Evolutionary conservation across 2,329 filamentous ascomycete species (phyloP).

Genomic region (Xylaria polymorpha): DNA sequence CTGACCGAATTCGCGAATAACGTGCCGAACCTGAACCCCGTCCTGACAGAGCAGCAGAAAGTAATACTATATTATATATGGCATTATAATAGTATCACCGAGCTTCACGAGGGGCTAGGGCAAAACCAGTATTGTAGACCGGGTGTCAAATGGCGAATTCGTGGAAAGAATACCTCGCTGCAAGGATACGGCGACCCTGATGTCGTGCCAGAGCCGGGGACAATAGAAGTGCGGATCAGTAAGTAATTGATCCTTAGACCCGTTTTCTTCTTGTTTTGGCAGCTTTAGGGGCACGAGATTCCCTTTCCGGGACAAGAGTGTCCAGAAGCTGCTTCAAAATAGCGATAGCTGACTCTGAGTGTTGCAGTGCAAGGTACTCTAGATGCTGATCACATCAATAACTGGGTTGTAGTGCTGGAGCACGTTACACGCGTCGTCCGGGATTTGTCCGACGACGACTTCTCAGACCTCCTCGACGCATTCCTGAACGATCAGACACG

Average conservation of each 20-base stretch:
- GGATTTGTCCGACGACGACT: neutral
- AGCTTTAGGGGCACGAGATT: neutral
- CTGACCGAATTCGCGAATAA: neutral
- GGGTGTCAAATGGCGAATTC: slow-evolving; percentile 32
- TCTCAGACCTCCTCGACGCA: neutral
- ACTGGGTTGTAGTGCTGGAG: slow-evolving; percentile 41
- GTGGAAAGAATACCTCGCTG: slow-evolving; percentile 7
- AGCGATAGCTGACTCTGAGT: neutral
- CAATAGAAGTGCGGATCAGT: slow-evolving; percentile 32
- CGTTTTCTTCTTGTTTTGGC: too few relatives aligned
- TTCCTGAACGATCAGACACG: neutral
- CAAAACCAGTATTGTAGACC: neutral
- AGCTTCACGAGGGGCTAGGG: neutral
- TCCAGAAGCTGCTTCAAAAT: neutral
- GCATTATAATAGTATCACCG: slow-evolving; percentile 13
- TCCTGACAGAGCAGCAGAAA: neutral
- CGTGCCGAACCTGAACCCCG: neutral
- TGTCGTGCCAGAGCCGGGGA: slow-evolving; percentile 12
- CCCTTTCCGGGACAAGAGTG: neutral
- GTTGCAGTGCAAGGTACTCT: slow-evolving; percentile 42
- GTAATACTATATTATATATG: slow-evolving; percentile 14
- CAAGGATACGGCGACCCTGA: neutral
- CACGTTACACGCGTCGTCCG: slow-evolving; percentile 27
- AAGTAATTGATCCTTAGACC: neutral
- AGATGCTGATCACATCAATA: slow-evolving; percentile 42